Evolutionary conservation across 768 basidiomycete species (phyloP).

Genomic region (Auricularia heimuer): DNA sequence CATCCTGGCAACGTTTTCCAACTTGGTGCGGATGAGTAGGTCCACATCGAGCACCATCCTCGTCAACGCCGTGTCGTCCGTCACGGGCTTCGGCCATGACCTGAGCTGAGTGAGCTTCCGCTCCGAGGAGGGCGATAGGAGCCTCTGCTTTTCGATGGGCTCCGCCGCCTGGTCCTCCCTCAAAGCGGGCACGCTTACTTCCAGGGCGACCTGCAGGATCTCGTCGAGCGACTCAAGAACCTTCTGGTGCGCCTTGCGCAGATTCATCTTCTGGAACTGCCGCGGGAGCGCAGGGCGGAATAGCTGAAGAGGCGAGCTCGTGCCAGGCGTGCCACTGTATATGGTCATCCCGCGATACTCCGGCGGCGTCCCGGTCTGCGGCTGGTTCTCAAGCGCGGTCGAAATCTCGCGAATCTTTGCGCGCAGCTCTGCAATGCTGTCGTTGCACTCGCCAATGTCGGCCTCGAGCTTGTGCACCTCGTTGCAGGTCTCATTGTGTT

Average conservation of each 20-base stretch:
- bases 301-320: constrained; percentile 66
- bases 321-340: constrained; percentile 61
- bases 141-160: constrained; percentile 84
- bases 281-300: constrained; percentile 49
- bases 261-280: constrained; percentile 70
- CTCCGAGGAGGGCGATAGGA: constrained; percentile 85
- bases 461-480: constrained; percentile 95
- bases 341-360: constrained; percentile 88
- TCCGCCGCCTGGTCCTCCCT: constrained; percentile 88
- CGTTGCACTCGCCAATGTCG: constrained; percentile 89
- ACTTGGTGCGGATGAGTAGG: constrained; percentile 83
- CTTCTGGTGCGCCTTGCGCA: constrained; percentile 72
- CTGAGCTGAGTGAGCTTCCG: constrained; percentile 74
- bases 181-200: constrained; percentile 78
- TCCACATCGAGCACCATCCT: constrained; percentile 83
- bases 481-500: constrained; percentile 98
- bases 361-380: constrained; percentile 38
- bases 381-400: constrained; percentile 56
- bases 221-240: constrained; percentile 83
- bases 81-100: constrained; percentile 77
- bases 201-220: constrained; percentile 65
- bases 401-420: constrained; percentile 76
- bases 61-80: constrained; percentile 74
- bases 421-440: constrained; percentile 77
- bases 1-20: constrained; percentile 90